Percentiles rank a stretch among this genome's conserved stretches.
phyloP scores from a whole-genome alignment of 129 eudicot genomes.

The Oenanthe sinensis region DNA sequence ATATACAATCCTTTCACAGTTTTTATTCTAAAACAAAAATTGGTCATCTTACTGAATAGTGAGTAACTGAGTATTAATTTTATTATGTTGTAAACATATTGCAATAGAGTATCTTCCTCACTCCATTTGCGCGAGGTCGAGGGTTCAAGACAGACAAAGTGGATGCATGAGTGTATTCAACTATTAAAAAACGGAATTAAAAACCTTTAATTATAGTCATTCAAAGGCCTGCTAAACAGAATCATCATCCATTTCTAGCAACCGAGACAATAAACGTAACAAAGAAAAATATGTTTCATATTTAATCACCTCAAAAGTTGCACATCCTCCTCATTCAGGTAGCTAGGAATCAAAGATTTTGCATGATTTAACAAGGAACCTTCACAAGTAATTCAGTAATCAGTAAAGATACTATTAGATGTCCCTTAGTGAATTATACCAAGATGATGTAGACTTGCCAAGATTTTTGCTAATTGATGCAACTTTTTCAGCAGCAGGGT shows the following conservation, averaged over 20 bases:
- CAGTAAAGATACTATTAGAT: conserved; percentile 5
- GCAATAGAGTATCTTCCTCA: no score
- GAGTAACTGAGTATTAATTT: background rate
- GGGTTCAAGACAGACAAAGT: background rate
- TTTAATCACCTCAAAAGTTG: conserved; percentile 74
- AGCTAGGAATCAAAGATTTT: conserved; percentile 68
- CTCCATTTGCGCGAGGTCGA: background rate
- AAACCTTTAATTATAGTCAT: background rate
- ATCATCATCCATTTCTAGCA: background rate
- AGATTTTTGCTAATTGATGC: conserved; percentile 49
- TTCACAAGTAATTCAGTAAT: conserved; percentile 34
- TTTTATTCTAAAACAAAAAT: background rate
- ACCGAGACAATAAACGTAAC: background rate
- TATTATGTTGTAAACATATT: background rate
- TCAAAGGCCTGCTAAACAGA: background rate
- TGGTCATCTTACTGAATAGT: background rate
- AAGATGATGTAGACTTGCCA: conserved; percentile 28
- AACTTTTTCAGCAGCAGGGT: conserved; percentile 39
- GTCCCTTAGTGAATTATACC: background rate
- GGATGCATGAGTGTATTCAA: background rate
- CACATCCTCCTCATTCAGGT: conserved; percentile 81
- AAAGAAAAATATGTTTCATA: background rate
- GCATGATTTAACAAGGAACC: conserved; percentile 89
- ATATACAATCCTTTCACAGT: background rate
- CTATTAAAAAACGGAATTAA: background rate